phyloP scores from a whole-genome alignment of 2,329 filamentous ascomycete species.

The Fusarium multiceps region DNA sequence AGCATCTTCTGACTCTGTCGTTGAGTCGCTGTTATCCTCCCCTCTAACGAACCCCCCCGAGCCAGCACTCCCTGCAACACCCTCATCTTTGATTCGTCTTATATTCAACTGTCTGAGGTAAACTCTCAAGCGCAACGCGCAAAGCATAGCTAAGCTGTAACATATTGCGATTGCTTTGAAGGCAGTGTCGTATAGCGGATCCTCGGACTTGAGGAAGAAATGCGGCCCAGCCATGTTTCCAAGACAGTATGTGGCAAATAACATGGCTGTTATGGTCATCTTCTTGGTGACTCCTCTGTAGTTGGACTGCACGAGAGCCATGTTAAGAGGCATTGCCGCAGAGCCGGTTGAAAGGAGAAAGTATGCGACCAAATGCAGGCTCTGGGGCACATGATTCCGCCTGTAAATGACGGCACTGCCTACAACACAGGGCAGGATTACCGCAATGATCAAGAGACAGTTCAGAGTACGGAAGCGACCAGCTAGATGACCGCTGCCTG shows the following conservation, averaged over 20 bases:
- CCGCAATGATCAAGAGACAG: constrained; percentile 62
- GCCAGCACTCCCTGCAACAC: constrained; percentile 57
- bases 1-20: constrained; percentile 64
- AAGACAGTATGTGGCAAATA: constrained; percentile 66
- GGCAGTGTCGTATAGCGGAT: constrained; percentile 63
- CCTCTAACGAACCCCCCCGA: constrained; percentile 54
- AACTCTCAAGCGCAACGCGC: constrained; percentile 57
- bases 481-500: constrained; percentile 62
- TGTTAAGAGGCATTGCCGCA: constrained; percentile 63
- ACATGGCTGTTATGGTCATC: constrained; percentile 66
- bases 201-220: constrained; percentile 62
- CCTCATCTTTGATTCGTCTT: constrained; percentile 56
- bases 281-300: constrained; percentile 69
- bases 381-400: constrained; percentile 54
- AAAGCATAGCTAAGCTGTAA: constrained; percentile 61
- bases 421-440: constrained; percentile 62
- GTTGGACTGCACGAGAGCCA: constrained; percentile 67
- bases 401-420: constrained; percentile 66
- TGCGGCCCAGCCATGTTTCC: constrained; percentile 69
- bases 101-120: constrained; percentile 62
- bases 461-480: constrained; percentile 63
- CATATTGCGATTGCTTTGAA: constrained; percentile 68
- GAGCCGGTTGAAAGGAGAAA: constrained; percentile 67
- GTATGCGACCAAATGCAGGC: constrained; percentile 66
- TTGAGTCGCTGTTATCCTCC: constrained; percentile 42